A percentile compares a stretch with the other conserved stretches of the same genome.
Conservation (phyloP, 202 grass and related monocot genomes). For the Carex arenaria region DNA sequence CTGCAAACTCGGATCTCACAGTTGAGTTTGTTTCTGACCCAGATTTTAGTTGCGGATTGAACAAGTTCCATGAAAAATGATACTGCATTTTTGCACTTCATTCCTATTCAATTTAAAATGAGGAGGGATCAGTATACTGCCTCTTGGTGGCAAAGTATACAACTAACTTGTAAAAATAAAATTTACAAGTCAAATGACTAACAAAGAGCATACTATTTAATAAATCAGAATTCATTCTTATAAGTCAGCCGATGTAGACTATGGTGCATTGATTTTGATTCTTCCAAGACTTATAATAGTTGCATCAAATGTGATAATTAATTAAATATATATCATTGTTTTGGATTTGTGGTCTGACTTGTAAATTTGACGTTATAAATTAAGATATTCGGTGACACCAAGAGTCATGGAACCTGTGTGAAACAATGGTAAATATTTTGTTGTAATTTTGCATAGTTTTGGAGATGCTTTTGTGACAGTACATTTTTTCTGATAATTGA, state of each 20-base stretch:
- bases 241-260: background rate
- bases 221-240: background rate
- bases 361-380: background rate
- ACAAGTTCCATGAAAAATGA: conserved; percentile 10
- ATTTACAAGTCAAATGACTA: background rate
- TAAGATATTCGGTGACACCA: background rate
- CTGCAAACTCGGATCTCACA: conserved; percentile 44
- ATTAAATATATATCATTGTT: background rate
- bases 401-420: background rate
- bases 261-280: background rate
- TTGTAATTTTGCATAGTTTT: background rate
- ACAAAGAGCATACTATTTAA: background rate
- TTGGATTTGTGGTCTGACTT: background rate
- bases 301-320: background rate
- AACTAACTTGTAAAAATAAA: background rate
- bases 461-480: background rate
- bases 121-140: background rate
- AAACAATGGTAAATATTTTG: background rate
- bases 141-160: background rate
- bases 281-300: background rate
- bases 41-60: conserved; percentile 67
- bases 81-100: background rate
- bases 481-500: background rate
- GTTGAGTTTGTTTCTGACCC: conserved; percentile 61
- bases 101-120: background rate